Conservation (phyloP, 192 early-diverging fungal genomes). For the Borealophlyctis nickersoniae region DNA sequence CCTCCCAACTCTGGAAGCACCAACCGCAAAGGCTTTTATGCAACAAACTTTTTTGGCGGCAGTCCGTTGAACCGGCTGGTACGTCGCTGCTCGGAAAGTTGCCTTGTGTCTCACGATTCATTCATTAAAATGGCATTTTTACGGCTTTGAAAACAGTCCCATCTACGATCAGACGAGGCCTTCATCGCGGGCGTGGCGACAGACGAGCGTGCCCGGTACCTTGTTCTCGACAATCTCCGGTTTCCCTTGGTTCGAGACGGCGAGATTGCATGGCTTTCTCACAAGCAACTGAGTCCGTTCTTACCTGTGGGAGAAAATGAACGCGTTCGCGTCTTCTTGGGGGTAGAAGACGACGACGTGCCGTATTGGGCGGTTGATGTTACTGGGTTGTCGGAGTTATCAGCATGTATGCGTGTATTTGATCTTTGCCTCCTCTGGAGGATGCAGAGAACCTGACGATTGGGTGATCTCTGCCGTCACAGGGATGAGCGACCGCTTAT, state of each 20-base stretch:
- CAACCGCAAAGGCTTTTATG: neutral
- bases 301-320: no score
- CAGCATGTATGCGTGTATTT: constrained; percentile 1
- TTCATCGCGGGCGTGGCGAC: neutral
- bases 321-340: neutral
- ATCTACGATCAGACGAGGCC: neutral
- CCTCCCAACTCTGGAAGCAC: no score
- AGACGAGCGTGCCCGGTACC: neutral
- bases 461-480: no score
- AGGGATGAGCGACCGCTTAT: no score
- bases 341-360: neutral
- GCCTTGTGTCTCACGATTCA: no score
- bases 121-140: no score
- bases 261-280: neutral
- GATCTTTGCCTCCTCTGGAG: no score
- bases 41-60: neutral
- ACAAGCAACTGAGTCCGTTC: no score
- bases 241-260: neutral
- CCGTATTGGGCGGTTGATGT: constrained; percentile 29
- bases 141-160: neutral
- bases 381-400: neutral
- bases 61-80: neutral
- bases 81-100: no score
- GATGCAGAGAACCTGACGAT: no score
- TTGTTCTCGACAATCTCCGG: neutral